phyloP scores from a whole-genome alignment of 2,329 filamentous ascomycete species.

The Calonectria henricotiae region DNA sequence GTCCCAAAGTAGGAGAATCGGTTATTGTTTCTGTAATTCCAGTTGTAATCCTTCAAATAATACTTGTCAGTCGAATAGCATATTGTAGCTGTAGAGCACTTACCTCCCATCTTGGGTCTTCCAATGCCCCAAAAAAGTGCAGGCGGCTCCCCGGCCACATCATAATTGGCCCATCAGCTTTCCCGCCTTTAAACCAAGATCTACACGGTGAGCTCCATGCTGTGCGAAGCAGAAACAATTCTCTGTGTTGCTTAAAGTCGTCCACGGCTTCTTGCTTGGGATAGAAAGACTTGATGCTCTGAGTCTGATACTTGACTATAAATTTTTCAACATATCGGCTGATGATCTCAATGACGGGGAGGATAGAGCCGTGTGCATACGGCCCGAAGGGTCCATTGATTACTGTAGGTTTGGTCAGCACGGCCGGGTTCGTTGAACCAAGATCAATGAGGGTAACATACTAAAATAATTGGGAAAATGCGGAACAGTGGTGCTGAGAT shows the following conservation, averaged over 20 bases:
- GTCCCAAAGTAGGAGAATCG: neutral
- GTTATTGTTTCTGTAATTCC: neutral
- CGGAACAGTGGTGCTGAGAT: neutral
- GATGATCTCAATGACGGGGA: slow-evolving; percentile 7
- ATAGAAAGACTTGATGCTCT: slow-evolving; percentile 10
- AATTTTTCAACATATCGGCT: slow-evolving; percentile 16
- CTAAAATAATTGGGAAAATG: slow-evolving; percentile 12
- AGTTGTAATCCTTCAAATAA: slow-evolving; percentile 12
- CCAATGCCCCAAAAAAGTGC: slow-evolving; percentile 2
- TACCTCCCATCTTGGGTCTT: slow-evolving; percentile 19
- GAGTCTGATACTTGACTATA: slow-evolving; percentile 9
- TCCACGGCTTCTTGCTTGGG: slow-evolving; percentile 13
- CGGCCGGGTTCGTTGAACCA: neutral
- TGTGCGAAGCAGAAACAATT: slow-evolving; percentile 1
- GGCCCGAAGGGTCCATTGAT: slow-evolving; percentile 8
- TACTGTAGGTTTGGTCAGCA: neutral
- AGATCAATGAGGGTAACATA: neutral
- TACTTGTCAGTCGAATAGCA: neutral
- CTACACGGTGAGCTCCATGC: slow-evolving; percentile 5
- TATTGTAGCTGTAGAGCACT: neutral
- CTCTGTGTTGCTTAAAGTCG: slow-evolving; percentile 13
- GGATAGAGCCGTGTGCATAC: slow-evolving; percentile 12
- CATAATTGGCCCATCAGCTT: slow-evolving; percentile 12
- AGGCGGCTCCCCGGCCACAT: slow-evolving; percentile 4
- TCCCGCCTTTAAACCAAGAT: slow-evolving; percentile 11